Conservation (phyloP, 768 basidiomycete species). For the Polyporus arcularius region DNA sequence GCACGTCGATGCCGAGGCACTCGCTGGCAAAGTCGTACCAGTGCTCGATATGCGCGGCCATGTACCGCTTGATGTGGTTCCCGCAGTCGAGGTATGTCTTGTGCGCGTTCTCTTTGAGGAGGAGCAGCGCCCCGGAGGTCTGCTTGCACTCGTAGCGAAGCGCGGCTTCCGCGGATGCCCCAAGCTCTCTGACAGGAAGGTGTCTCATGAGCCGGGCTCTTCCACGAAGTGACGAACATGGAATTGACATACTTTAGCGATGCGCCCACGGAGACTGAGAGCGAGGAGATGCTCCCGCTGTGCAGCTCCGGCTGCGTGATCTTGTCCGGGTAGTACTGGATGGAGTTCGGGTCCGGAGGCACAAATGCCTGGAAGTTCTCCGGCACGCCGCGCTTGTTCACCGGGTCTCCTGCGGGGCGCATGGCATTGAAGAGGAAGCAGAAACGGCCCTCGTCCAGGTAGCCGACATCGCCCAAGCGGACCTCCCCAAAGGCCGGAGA, state of each 20-base stretch:
- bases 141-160: neutral
- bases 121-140: constrained; percentile 10
- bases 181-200: neutral
- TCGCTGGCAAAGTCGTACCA: constrained; percentile 6
- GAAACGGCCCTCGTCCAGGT: constrained; percentile 6
- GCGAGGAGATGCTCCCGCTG: neutral
- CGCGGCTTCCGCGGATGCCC: neutral
- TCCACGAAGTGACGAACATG: neutral
- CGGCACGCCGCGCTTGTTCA: neutral
- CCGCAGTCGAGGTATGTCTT: neutral
- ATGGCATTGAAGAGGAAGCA: constrained; percentile 9
- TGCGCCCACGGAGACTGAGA: neutral
- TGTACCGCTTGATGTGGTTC: neutral
- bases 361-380: neutral
- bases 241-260: neutral
- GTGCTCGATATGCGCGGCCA: neutral
- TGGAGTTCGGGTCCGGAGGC: neutral
- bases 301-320: neutral
- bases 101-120: neutral
- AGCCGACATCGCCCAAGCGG: constrained; percentile 17
- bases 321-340: neutral
- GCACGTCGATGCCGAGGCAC: neutral
- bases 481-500: neutral
- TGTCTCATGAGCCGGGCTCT: neutral
- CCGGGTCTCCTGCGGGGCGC: neutral